Base-by-base conservation (phyloP, 2,329 filamentous ascomycete genomes). In the Ceratocystis papillata region DNA sequence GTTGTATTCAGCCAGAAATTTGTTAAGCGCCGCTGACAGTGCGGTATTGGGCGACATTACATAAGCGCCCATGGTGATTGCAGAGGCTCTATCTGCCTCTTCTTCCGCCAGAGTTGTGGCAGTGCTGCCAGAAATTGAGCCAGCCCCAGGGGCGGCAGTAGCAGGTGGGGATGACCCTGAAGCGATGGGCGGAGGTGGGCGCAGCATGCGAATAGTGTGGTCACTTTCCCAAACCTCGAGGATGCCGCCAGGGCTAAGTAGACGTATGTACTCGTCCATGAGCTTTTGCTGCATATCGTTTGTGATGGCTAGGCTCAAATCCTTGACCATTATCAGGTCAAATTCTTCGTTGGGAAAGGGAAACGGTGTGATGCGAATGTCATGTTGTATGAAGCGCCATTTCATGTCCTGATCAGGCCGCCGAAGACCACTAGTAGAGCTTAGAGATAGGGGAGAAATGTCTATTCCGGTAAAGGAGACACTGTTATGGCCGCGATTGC, bases 181-280 rank as follows among this genome's bases (percentile, higher is more conserved):
- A 15, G 70, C 80, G 76, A 65, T 81, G 1, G 86, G 85, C 1
- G 88, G 84, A 73, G 94, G 89, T 2, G 90, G 89, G 63, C 90
- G 80, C 33, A 97, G 80, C 74, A 91, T 92, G 70, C 92, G 87
- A 69, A 96, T 84, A 12, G 87, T 83, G 73, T 91, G 85, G 75
- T 96, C 92, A 4, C 87, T 87, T 70, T 96, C 92, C 92, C 92
- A 96, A 17, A 95, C 80, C 73, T 96, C 93, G 30, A 96, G 72
- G 1, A 85, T 84, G 3, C 93, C 93, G 17, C 89, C 90, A 0
- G 88, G 86, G 70, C 82, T 85, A 45, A 96, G 78, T 12, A 96
- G 77, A 20, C 92, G 87, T 59, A 93, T 77, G 69, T 86, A 87
- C 73, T 96, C 90, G 69, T 89, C 87, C 67, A 85, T 78, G 30